Evolutionary conservation across 257 asterid species (phyloP), one percentile per base, ranked within the genome.

Genomic region (Petunia axillaris): DNA sequence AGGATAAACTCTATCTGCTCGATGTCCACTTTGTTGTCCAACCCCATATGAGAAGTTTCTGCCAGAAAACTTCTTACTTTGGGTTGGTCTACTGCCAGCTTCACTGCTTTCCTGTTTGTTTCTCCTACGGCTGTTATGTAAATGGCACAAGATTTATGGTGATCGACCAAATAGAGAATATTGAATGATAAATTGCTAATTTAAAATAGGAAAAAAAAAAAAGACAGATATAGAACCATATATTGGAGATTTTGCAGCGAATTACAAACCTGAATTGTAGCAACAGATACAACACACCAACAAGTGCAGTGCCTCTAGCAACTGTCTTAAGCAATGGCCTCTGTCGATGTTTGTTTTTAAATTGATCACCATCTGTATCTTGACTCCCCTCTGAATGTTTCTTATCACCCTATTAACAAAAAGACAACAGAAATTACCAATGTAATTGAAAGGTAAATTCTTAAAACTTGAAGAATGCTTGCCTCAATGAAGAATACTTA

Each of bases 241-340:
- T 16, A 11, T 15, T 13, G 6, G 6, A 6, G 44, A 41, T 16
- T 25, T 25, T 25, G 25, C 25, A 25, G n/a, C 46, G 52, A 53
- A 64, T 78, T 79, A 80, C 89, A 5, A 50, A 94, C 97, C 93
- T 93, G 84, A 94, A 83, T 63, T 89, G 93, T 80, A 93, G 85
- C 84, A 91, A 77, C 81, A 94, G 85, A 86, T 86, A 82, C 73
- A 93, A 64, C 37, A 84, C 83, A 63, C 96, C 96, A 60, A 92
- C 89, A 82, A 94, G 84, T 63, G 96, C 97, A 59, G 96, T 94
- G 87, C 98, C 94, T 82, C 88, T 88, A 64, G 83, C 90, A 55
- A 91, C 92, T 68, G 93, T 86, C 83, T 85, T 87, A 65, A 94
- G 85, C 58, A 94, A 74, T 81, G 91, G 91, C 81, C 52, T 87